These are phyloP conservation scores for Apocynum venetum DNA, from an alignment of 257 asterid genomes.

Conservation along the genomic window DNA sequence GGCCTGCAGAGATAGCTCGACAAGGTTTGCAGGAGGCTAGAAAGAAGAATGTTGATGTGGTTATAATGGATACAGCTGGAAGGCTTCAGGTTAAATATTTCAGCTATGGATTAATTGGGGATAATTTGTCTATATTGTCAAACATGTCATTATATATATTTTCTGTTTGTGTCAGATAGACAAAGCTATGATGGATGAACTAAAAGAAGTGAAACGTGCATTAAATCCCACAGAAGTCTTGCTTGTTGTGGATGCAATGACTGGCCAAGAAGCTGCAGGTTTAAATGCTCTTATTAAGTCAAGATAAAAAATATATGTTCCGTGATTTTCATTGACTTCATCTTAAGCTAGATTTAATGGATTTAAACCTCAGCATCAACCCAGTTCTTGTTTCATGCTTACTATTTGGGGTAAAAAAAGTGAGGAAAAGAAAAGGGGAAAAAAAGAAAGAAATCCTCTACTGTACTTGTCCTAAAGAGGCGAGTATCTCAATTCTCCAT, in stretches of 20 bases:
- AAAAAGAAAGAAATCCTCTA: background rate
- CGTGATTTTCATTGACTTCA: background rate
- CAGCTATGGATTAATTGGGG: constrained; percentile 19
- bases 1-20: constrained; percentile 92
- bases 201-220: constrained; percentile 79
- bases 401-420: background rate
- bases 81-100: constrained; percentile 74
- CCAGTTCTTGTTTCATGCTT: background rate
- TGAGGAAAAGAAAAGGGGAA: background rate
- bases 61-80: constrained; percentile 99
- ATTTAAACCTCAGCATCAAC: background rate
- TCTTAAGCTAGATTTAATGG: background rate
- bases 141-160: constrained; percentile 3
- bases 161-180: constrained; percentile 58
- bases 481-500: background rate
- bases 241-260: constrained; percentile 99
- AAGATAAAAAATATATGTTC: background rate
- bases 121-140: constrained; percentile 7
- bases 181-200: constrained; percentile 93
- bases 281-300: constrained; percentile 17
- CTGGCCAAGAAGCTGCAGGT: constrained; percentile 99
- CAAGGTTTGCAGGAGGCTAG: constrained; percentile 85
- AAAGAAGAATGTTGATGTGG: constrained; percentile 76
- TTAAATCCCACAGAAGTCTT: constrained; percentile 87
- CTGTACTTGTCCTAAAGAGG: background rate